A percentile compares a stretch with the other conserved stretches of the same genome.
Evolutionary conservation across 2,329 filamentous ascomycete genomes (phyloP).

Genomic region (Ophiostoma ips): DNA sequence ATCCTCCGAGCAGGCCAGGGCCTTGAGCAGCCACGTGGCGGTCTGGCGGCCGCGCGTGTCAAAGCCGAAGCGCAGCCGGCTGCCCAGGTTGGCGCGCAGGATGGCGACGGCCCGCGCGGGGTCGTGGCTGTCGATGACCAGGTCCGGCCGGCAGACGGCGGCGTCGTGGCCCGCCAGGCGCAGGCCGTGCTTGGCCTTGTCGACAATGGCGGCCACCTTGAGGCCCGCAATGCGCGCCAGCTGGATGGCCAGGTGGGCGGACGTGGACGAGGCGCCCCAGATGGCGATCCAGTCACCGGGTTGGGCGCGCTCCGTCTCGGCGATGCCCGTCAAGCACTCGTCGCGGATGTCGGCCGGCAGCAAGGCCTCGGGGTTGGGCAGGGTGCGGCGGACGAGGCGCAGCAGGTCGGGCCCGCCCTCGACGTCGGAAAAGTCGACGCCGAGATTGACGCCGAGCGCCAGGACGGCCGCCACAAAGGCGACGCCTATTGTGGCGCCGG

Average conservation of each 20-base stretch:
- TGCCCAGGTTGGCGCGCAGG: slow-evolving; percentile 40
- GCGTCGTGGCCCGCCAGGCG: slow-evolving; percentile 34
- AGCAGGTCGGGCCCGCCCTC: slow-evolving; percentile 45
- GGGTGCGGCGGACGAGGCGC: slow-evolving; percentile 29
- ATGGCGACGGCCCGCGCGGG: slow-evolving; percentile 50
- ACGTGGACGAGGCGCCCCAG: slow-evolving; percentile 63
- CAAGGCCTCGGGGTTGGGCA: slow-evolving; percentile 24
- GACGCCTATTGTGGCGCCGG: slow-evolving; percentile 52
- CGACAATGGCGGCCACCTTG: slow-evolving; percentile 50
- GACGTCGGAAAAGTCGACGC: slow-evolving; percentile 45
- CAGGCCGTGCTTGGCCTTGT: slow-evolving; percentile 51
- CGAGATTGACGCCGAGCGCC: slow-evolving; percentile 54
- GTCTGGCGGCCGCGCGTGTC: slow-evolving; percentile 55
- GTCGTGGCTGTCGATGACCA: slow-evolving; percentile 56
- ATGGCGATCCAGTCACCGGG: slow-evolving; percentile 57
- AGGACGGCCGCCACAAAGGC: slow-evolving; percentile 57
- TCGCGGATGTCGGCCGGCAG: slow-evolving; percentile 47
- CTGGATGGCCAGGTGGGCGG: slow-evolving; percentile 52
- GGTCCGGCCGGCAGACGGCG: slow-evolving; percentile 31
- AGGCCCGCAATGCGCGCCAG: slow-evolving; percentile 53
- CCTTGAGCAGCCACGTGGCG: slow-evolving; percentile 41
- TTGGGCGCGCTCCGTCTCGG: slow-evolving; percentile 36
- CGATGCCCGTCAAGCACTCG: slow-evolving; percentile 48
- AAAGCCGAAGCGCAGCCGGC: slow-evolving; percentile 48
- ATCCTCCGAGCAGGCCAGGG: slow-evolving; percentile 22